Evolutionary conservation across 2,329 filamentous ascomycete species (phyloP).

Genomic region (Nemania diffusa): DNA sequence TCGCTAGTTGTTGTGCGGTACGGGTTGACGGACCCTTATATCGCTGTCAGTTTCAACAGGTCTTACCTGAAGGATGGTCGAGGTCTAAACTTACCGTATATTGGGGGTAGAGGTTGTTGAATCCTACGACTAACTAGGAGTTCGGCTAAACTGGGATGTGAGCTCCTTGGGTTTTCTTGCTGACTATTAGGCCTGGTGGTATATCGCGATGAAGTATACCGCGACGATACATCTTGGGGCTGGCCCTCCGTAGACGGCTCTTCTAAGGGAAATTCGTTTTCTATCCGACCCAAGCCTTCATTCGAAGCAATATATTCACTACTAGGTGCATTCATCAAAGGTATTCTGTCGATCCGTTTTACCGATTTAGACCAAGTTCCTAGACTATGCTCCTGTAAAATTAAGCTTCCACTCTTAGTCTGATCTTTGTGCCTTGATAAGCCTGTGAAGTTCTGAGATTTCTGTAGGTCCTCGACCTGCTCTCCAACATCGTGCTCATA

Average conservation of each 20-base stretch:
- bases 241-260: conserved; percentile 16
- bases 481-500: conserved; percentile 17
- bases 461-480: background rate
- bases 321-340: conserved; percentile 8
- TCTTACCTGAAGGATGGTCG: background rate
- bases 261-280: conserved; percentile 11
- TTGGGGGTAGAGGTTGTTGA: conserved; percentile 27
- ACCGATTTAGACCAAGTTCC: conserved; percentile 3
- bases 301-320: conserved; percentile 27
- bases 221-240: conserved; percentile 37
- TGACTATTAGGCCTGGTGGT: conserved; percentile 42
- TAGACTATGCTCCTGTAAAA: conserved; percentile 4
- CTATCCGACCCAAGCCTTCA: conserved; percentile 18
- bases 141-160: conserved; percentile 36
- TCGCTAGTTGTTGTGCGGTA: conserved; percentile 37
- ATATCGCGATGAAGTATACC: conserved; percentile 45
- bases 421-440: background rate
- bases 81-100: conserved; percentile 38
- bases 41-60: conserved; percentile 1
- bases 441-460: background rate
- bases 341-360: conserved; percentile 1
- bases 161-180: conserved; percentile 38
- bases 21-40: conserved; percentile 35
- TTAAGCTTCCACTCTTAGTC: conserved; percentile 1
- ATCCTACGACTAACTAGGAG: conserved; percentile 31